Evolutionary conservation across 169 alveolate genomes (phyloP), one percentile per base, ranked within the genome.

Genomic region (Plasmodium vinckei): DNA sequence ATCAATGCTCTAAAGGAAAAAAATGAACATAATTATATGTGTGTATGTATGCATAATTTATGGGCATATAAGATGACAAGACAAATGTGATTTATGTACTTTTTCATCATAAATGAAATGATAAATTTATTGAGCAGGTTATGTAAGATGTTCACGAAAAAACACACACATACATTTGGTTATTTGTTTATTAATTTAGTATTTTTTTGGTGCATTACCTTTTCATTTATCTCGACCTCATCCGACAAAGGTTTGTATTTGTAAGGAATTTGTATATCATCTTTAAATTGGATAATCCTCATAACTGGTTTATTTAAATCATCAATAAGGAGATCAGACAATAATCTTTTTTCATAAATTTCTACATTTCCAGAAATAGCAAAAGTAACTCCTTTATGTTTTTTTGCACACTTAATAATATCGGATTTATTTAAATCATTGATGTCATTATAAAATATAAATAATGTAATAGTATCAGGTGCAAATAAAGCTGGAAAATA

Each of bases 251-350:
- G 87, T 46, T 33, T 53, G 46, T 86, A 86, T 46, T 86, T 86
- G 44, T 69, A 86, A 13, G 91, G 91, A 70, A 86, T 51, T 17
- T 25, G 1, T 53, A 64, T 15, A 63, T 69, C 12, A 25, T 56
- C 46, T 53, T 86, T 86, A 60, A 86, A 86, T 42, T 86, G 75
- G 19, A 57, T 86, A 47, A 86, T 86, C 60, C 91, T 70, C 91
- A 86, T 86, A 21, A 86, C 15, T 2, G 91, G 87, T 19, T 86
- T 70, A 33, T 44, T 21, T 27, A 86, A 12, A 21, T 67, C 13
- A 13, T 86, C 87, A 19, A 86, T 86, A 57, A 86, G 91, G 13
- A 86, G 46, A 19, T 86, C 91, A 44, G 46, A 25, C n/a, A 86
- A 65, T 23, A 86, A 72, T 61, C 91, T 57, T 42, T 70, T 86